Conservation (phyloP, 2,329 filamentous ascomycete genomes). For the Diaporthe amygdali region DNA sequence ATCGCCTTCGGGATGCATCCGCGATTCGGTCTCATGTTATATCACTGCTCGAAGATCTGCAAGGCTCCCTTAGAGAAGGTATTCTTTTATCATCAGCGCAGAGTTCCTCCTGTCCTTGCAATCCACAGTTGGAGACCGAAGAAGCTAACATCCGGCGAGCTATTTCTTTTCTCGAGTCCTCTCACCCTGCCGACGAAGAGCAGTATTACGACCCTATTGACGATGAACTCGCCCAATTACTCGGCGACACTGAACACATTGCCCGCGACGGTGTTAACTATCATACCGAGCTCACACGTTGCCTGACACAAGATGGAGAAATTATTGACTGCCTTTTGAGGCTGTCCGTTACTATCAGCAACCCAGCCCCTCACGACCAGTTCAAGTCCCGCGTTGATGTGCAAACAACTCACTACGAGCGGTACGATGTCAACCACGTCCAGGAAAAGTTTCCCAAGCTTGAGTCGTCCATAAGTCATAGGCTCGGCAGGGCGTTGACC, state of each 20-base stretch:
- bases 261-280: no score
- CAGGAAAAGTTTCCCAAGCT: not conserved
- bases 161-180: not conserved
- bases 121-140: not conserved
- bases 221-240: no score
- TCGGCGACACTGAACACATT: no score
- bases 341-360: constrained; percentile 3
- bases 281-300: not conserved
- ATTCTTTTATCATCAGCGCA: no score
- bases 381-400: constrained; percentile 1
- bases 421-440: not conserved
- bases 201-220: no score
- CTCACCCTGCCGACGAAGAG: not conserved
- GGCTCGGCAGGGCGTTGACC: not conserved
- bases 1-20: not conserved
- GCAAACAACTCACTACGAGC: not conserved
- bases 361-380: not conserved
- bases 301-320: not conserved
- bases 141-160: not conserved
- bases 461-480: not conserved
- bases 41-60: not conserved
- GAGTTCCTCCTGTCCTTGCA: no score
- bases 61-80: not conserved
- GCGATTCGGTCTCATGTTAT: not conserved
- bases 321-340: constrained; percentile 11